Conservation (phyloP, 441 rosid genomes). For the Gossypium davidsonii region DNA sequence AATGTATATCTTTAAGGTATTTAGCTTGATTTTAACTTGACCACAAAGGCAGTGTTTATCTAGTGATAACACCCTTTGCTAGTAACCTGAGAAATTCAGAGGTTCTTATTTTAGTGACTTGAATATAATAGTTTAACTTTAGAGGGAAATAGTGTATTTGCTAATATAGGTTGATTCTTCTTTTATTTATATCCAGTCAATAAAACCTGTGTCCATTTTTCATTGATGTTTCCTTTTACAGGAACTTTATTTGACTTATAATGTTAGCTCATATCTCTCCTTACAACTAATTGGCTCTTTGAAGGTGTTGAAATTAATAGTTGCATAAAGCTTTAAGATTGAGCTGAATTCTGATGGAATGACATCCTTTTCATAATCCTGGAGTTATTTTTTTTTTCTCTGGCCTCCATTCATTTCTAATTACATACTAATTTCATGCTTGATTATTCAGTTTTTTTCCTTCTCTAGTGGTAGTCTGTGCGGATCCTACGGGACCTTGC, state of each 20-base stretch:
- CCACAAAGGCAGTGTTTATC: not conserved
- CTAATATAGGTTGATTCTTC: not conserved
- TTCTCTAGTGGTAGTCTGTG: not conserved
- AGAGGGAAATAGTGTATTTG: not conserved
- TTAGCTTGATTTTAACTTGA: conserved; percentile 8
- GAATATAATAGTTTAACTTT: not conserved
- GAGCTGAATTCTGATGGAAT: not conserved
- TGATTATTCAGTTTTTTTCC: not conserved
- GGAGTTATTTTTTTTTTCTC: not conserved
- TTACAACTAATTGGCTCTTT: too few relatives aligned
- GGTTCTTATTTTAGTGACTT: not conserved
- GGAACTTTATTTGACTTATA: not conserved
- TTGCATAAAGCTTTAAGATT: not conserved
- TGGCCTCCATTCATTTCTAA: not conserved
- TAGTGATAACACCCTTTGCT: not conserved
- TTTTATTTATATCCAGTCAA: not conserved
- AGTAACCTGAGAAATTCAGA: not conserved
- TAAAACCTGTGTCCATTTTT: not conserved
- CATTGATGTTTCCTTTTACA: not conserved
- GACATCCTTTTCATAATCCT: not conserved
- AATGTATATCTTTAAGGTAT: conserved; percentile 91
- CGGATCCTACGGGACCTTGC: not conserved
- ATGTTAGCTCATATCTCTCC: not conserved
- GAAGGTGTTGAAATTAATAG: too few relatives aligned
- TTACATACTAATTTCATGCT: not conserved